A percentile compares a stretch with the other conserved stretches of the same genome.
Conservation (phyloP, 2,329 filamentous ascomycete species). For the Fusarium begoniae region DNA sequence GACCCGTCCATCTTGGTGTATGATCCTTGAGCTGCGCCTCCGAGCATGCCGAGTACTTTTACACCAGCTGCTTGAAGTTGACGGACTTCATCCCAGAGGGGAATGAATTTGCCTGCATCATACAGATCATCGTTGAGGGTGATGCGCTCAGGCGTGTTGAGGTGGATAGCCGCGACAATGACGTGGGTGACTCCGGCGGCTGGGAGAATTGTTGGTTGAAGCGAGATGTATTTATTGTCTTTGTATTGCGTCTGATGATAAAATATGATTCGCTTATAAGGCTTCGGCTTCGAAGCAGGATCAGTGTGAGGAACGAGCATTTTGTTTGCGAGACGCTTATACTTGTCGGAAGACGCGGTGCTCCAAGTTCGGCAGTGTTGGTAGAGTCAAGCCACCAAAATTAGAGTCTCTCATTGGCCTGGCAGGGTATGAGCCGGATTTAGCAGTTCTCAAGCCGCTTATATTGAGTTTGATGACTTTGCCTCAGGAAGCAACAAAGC, state of each 20-base stretch:
- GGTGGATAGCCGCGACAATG: slow-evolving; percentile 82
- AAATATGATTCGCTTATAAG: slow-evolving; percentile 52
- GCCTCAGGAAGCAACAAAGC: too few relatives aligned
- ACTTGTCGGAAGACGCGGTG: slow-evolving; percentile 5
- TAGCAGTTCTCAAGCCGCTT: not conserved
- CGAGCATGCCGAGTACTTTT: slow-evolving; percentile 84
- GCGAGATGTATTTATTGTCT: slow-evolving; percentile 55
- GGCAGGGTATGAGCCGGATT: not conserved
- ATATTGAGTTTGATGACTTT: not conserved
- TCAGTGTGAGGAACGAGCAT: slow-evolving; percentile 13
- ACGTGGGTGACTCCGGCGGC: slow-evolving; percentile 72
- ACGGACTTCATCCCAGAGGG: slow-evolving; percentile 78
- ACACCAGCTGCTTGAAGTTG: slow-evolving; percentile 76
- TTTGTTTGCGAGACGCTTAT: not conserved
- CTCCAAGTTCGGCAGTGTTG: not conserved
- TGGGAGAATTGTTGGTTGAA: slow-evolving; percentile 57
- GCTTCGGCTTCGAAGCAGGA: not conserved
- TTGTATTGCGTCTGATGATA: slow-evolving; percentile 61
- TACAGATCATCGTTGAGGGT: slow-evolving; percentile 82
- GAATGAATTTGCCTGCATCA: slow-evolving; percentile 68
- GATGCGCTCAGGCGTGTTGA: slow-evolving; percentile 73
- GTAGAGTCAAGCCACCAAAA: not conserved
- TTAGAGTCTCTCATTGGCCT: not conserved
- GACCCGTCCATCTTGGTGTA: slow-evolving; percentile 66
- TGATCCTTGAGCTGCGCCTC: slow-evolving; percentile 80